phyloP scores from a whole-genome alignment of 352 stramenopile species.

The Phytopythium oedochilum region DNA sequence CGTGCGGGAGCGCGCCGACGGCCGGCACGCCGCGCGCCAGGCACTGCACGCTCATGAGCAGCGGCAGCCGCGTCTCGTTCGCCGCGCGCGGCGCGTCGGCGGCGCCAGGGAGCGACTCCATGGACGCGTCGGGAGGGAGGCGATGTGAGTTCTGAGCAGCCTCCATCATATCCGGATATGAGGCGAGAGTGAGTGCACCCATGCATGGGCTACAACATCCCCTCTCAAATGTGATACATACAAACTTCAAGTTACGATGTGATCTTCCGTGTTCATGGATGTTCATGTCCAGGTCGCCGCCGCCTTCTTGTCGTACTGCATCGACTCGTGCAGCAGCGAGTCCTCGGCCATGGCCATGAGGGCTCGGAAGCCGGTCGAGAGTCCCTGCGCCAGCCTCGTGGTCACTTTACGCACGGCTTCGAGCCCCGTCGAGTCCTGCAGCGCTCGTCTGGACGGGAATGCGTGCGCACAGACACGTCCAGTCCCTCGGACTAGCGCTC shows the following conservation, averaged over 20 bases:
- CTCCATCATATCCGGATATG: too few species aligned
- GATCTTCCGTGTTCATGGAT: too few species aligned
- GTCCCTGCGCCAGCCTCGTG: not conserved
- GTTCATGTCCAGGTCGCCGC: not conserved
- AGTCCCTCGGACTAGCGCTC: not conserved
- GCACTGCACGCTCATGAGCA: slow-evolving; percentile 16
- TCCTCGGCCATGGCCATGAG: not conserved
- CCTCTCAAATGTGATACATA: too few species aligned
- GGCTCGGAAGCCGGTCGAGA: not conserved
- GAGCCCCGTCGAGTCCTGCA: too few species aligned
- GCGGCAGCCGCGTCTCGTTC: not conserved
- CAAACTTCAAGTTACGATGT: too few species aligned
- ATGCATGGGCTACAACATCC: too few species aligned
- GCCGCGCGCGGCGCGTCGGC: not conserved
- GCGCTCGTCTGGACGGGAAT: not conserved
- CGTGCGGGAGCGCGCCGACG: slow-evolving; percentile 15
- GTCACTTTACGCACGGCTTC: not conserved
- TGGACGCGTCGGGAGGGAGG: too few species aligned
- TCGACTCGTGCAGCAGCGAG: not conserved
- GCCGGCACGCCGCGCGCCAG: slow-evolving; percentile 10
- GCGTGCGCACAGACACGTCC: not conserved
- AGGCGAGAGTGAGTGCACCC: too few species aligned
- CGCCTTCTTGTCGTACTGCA: slow-evolving; percentile 1
- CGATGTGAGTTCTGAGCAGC: too few species aligned
- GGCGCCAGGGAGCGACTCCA: not conserved